phyloP scores from a whole-genome alignment of 73 alveolate species.

The Symbiodinium pilosum region DNA sequence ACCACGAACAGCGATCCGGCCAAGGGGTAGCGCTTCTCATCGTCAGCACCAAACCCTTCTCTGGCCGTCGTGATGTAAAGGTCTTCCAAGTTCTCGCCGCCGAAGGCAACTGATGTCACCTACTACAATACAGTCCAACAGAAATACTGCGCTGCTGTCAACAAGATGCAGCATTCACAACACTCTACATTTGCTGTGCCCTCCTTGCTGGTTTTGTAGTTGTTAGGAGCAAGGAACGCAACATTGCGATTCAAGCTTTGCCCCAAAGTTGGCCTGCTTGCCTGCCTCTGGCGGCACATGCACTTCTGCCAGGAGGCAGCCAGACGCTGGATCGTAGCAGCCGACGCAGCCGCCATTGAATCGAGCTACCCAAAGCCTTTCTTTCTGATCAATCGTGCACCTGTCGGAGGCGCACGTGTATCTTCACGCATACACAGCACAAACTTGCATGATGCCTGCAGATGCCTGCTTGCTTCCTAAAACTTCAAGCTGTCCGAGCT shows the following conservation, averaged over 20 bases:
- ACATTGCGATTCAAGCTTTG: too few relatives aligned
- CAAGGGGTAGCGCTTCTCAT: conserved; percentile 20
- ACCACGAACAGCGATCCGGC: conserved; percentile 86
- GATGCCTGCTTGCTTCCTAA: too few relatives aligned
- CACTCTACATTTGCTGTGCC: too few relatives aligned
- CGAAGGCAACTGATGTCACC: conserved; percentile 89
- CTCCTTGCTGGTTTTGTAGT: too few relatives aligned
- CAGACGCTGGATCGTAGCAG: conserved; percentile 32
- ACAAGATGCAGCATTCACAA: too few relatives aligned
- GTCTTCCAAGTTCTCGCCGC: conserved; percentile 31
- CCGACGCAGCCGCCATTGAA: conserved; percentile 90
- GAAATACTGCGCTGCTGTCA: too few relatives aligned
- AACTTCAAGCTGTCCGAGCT: background rate
- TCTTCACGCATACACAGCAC: too few relatives aligned
- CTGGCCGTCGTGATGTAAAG: conserved; percentile 81
- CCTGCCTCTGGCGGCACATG: conserved; percentile 85
- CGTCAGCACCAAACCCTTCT: conserved; percentile 47
- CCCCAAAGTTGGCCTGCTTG: background rate
- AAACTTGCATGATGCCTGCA: too few relatives aligned
- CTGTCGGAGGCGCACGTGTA: background rate
- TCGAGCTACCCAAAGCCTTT: conserved; percentile 81
- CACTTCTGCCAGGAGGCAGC: conserved; percentile 49
- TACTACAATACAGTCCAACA: background rate
- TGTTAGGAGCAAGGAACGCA: too few relatives aligned
- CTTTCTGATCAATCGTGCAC: conserved; percentile 62